These are phyloP conservation scores for Leptographium wingfieldii DNA, from an alignment of 2,329 filamentous ascomycete species.

Conservation along the genomic window DNA sequence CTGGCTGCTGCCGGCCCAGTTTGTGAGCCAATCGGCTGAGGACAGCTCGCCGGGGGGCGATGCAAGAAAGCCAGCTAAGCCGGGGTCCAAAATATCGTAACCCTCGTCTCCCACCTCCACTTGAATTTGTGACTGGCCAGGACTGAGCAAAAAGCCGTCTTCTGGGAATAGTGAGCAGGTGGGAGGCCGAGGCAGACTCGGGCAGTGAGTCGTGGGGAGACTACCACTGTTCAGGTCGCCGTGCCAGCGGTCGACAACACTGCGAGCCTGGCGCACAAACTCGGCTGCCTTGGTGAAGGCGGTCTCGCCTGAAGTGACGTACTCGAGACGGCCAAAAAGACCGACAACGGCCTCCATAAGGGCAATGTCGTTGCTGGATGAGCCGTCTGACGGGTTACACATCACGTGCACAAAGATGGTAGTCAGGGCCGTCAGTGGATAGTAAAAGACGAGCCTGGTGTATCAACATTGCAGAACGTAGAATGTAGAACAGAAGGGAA, in stretches of 20 bases:
- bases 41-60: background rate
- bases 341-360: constrained; percentile 6
- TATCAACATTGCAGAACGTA: background rate
- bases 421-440: constrained; percentile 3
- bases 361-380: constrained; percentile 3
- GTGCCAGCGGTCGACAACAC: background rate
- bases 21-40: background rate
- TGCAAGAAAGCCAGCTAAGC: background rate
- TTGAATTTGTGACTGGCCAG: background rate
- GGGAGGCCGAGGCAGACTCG: background rate
- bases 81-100: background rate
- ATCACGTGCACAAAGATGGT: constrained; percentile 5
- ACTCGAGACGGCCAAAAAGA: constrained; percentile 5
- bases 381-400: background rate
- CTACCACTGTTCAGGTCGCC: background rate
- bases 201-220: background rate
- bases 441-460: constrained; percentile 5
- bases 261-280: constrained; percentile 6
- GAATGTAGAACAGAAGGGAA: background rate
- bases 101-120: background rate
- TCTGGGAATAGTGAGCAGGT: background rate
- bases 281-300: constrained; percentile 6
- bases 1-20: background rate
- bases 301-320: constrained; percentile 5
- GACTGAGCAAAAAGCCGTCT: background rate